phyloP scores from a whole-genome alignment of 2,329 filamentous ascomycete species.

The Pyrenophora graminea region DNA sequence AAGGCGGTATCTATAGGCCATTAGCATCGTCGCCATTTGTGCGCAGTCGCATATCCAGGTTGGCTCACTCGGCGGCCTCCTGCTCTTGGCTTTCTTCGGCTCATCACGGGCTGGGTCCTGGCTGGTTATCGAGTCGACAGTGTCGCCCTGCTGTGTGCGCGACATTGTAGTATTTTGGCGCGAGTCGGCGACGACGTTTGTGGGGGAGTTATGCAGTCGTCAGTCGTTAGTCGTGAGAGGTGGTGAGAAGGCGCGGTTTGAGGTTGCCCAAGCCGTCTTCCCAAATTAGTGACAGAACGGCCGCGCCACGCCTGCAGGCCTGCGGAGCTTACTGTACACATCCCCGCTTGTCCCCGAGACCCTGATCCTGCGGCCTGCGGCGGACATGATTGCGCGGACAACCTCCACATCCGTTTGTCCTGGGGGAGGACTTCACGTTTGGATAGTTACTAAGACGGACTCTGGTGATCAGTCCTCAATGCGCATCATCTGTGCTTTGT shows the following conservation, averaged over 20 bases:
- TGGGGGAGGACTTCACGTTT: no score
- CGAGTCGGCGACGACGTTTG: slow-evolving; percentile 32
- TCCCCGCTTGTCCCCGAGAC: slow-evolving; percentile 22
- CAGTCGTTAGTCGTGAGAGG: slow-evolving; percentile 12
- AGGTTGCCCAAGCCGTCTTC: slow-evolving; percentile 25
- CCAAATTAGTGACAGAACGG: slow-evolving; percentile 29
- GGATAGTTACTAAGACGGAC: no score
- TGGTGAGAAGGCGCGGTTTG: slow-evolving; percentile 28
- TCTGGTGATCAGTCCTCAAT: no score
- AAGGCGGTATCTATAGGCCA: slow-evolving; percentile 80
- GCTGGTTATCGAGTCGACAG: slow-evolving; percentile 49
- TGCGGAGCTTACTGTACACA: slow-evolving; percentile 19
- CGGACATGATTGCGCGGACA: not conserved
- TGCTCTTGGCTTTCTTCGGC: slow-evolving; percentile 76
- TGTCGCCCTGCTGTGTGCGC: slow-evolving; percentile 51
- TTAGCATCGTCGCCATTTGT: slow-evolving; percentile 26
- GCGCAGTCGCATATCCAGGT: slow-evolving; percentile 9
- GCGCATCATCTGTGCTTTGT: no score
- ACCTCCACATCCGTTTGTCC: not conserved
- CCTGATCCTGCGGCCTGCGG: slow-evolving; percentile 7
- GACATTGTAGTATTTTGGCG: slow-evolving; percentile 48
- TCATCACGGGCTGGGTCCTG: slow-evolving; percentile 48
- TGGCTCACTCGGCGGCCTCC: slow-evolving; percentile 80
- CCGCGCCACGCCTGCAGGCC: slow-evolving; percentile 26
- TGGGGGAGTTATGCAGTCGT: slow-evolving; percentile 21